phyloP scores from a whole-genome alignment of 1,284 basidiomycete genomes.

The Quambalaria eucalypti region DNA sequence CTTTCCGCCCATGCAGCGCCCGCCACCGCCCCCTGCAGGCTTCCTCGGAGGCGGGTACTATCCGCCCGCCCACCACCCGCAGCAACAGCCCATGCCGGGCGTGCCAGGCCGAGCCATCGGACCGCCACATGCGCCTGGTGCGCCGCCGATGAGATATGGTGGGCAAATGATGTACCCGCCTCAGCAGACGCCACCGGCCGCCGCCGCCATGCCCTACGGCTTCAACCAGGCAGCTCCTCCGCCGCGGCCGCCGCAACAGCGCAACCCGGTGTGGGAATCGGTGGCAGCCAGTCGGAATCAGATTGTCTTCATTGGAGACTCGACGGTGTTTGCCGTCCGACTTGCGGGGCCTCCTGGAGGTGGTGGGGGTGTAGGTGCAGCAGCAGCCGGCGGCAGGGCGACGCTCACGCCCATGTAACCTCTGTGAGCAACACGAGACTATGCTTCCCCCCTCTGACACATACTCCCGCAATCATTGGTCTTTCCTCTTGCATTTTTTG shows the following conservation, averaged over 20 bases:
- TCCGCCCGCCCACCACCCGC: neutral
- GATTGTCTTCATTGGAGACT: conserved; percentile 42
- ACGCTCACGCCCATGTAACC: too few relatives aligned
- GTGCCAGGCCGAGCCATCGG: neutral
- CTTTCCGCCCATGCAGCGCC: neutral
- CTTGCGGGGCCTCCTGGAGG: conserved; percentile 5
- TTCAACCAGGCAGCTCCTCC: too few relatives aligned
- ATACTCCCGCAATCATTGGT: neutral
- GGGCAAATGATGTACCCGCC: conserved; percentile 1
- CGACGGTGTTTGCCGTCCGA: conserved; percentile 34
- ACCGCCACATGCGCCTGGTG: too few relatives aligned
- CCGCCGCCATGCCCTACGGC: conserved; percentile 1
- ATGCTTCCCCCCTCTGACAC: too few relatives aligned
- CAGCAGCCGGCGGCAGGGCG: too few relatives aligned
- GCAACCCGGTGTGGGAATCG: conserved; percentile 39
- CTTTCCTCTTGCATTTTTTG: too few relatives aligned
- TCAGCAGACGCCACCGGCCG: neutral
- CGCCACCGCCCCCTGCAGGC: neutral
- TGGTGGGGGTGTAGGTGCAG: neutral
- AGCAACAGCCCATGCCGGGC: neutral
- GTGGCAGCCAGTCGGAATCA: conserved; percentile 37
- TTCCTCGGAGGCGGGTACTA: neutral
- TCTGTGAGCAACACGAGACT: too few relatives aligned
- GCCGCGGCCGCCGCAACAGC: conserved; percentile 1
- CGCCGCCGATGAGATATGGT: neutral